Conservation (phyloP, 305 asterid species). For the Rubia balearica region DNA sequence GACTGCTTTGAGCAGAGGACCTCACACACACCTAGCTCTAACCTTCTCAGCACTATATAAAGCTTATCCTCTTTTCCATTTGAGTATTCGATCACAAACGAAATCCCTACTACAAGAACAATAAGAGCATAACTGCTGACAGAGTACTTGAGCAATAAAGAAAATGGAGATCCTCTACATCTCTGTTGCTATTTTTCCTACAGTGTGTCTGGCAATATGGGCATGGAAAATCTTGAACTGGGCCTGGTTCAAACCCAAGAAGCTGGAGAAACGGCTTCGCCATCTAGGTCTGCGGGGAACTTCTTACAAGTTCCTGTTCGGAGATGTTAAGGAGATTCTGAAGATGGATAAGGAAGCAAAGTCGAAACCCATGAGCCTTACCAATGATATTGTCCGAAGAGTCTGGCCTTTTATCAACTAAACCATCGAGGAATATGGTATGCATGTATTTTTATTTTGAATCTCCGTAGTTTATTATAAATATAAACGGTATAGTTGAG, state of each 20-base stretch:
- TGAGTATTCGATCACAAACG: not conserved
- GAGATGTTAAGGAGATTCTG: too few species aligned
- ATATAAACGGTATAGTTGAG: not conserved
- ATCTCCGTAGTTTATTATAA: not conserved
- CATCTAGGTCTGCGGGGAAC: too few species aligned
- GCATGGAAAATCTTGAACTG: not conserved
- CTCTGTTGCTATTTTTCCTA: not conserved
- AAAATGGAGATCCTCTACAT: slow-evolving; percentile 6
- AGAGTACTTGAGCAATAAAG: not conserved
- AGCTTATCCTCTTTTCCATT: not conserved
- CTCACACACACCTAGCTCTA: not conserved
- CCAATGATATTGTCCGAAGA: too few species aligned
- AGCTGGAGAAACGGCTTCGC: too few species aligned
- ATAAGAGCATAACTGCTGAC: too few species aligned
- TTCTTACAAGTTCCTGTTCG: too few species aligned
- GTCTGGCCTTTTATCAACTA: too few species aligned
- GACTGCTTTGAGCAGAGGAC: not conserved
- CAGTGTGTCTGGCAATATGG: not conserved
- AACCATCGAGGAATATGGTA: not conserved
- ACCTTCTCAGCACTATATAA: not conserved
- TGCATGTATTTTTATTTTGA: not conserved
- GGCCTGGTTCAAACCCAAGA: too few species aligned
- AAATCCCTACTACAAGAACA: too few species aligned
- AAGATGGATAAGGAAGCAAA: not conserved
- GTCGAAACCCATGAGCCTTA: too few species aligned